These are phyloP conservation scores for Talaromyces albobiverticillius DNA, from an alignment of 2,329 filamentous ascomycete genomes.

Conservation along the genomic window DNA sequence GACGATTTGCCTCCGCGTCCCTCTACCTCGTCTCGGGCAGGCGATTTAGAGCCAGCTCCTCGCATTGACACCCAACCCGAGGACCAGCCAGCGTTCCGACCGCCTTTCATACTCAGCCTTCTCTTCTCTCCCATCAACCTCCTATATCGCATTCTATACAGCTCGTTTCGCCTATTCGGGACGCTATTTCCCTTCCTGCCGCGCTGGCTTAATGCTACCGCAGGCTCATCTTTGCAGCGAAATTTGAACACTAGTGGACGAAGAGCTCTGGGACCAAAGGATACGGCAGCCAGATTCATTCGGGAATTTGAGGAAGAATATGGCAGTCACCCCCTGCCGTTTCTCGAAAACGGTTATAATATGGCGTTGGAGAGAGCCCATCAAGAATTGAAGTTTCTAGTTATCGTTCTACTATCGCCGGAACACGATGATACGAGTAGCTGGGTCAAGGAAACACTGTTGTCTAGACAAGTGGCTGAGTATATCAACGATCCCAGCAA, in stretches of 20 bases:
- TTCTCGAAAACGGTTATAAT: constrained; percentile 85
- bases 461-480: constrained; percentile 68
- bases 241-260: constrained; percentile 63
- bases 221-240: constrained; percentile 48
- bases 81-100: constrained; percentile 62
- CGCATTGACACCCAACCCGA: constrained; percentile 76
- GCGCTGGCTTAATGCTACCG: constrained; percentile 48
- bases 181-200: constrained; percentile 81
- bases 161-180: constrained; percentile 66
- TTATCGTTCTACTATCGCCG: constrained; percentile 84
- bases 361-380: constrained; percentile 89
- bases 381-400: constrained; percentile 81
- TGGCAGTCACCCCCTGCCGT: constrained; percentile 64
- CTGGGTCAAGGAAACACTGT: constrained; percentile 79
- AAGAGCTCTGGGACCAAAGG: constrained; percentile 74
- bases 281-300: constrained; percentile 84
- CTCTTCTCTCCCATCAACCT: constrained; percentile 79
- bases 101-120: constrained; percentile 73
- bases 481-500: constrained; percentile 74
- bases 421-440: constrained; percentile 88
- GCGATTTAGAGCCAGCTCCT: constrained; percentile 66
- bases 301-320: constrained; percentile 96
- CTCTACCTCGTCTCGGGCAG: constrained; percentile 29
- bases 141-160: constrained; percentile 68
- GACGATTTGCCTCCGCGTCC: constrained; percentile 29